Evolutionary conservation across 805 yeast genomes (phyloP).

Genomic region (Ogataea haglerorum): DNA sequence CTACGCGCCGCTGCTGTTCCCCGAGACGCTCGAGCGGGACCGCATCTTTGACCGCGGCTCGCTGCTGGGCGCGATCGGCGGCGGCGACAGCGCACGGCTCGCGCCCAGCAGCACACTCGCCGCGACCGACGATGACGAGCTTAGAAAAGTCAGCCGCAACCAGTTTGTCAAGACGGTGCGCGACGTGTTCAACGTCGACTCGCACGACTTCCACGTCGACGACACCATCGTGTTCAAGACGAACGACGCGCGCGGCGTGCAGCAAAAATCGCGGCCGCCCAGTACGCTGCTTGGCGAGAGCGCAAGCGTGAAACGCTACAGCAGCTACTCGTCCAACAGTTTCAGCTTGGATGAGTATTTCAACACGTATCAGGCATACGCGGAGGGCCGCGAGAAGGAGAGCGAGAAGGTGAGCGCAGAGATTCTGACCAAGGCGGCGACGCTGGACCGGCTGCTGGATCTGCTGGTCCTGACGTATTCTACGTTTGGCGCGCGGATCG

Average conservation of each 20-base stretch:
- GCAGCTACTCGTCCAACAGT: conserved; percentile 34
- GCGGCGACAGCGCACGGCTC: conserved; percentile 23
- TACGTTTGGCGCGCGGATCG: conserved; percentile 47
- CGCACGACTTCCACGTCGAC: conserved; percentile 52
- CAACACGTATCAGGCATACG: conserved; percentile 21
- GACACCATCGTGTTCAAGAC: conserved; percentile 61
- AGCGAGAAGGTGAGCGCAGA: conserved; percentile 19
- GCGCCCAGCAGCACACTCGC: conserved; percentile 17
- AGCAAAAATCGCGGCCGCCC: conserved; percentile 30
- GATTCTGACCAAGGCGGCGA: conserved; percentile 53
- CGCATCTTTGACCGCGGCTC: conserved; percentile 52
- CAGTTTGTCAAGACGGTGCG: conserved; percentile 52
- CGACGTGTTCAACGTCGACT: conserved; percentile 62
- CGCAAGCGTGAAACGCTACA: conserved; percentile 30
- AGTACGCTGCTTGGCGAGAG: conserved; percentile 33
- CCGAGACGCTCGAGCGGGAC: conserved; percentile 52
- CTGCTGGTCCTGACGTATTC: conserved; percentile 69
- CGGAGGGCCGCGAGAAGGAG: conserved; percentile 20
- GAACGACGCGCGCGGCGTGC: conserved; percentile 26
- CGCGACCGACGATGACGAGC: conserved; percentile 6
- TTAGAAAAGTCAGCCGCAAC: conserved; percentile 35
- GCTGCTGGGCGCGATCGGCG: conserved; percentile 54
- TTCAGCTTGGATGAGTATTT: conserved; percentile 33
- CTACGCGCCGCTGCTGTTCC: conserved; percentile 62
- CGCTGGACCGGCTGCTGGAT: conserved; percentile 74